Evolutionary conservation across 768 basidiomycete genomes (phyloP).

Genomic region (Tulasnella sp.): DNA sequence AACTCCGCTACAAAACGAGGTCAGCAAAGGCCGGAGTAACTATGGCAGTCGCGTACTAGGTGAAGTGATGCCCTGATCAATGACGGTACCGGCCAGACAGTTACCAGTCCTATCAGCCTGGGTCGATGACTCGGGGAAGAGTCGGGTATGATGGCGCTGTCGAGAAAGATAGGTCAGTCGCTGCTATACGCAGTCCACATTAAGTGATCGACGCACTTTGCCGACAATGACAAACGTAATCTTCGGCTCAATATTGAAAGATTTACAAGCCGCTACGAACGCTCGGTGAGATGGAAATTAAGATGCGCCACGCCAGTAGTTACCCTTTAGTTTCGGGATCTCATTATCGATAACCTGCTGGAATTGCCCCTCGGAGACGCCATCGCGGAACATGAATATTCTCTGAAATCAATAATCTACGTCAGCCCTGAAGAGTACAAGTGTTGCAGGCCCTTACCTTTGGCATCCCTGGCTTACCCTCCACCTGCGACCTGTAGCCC

Average conservation of each 20-base stretch:
- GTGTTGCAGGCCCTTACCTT: not conserved
- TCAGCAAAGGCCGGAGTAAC: not conserved
- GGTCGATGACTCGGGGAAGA: slow-evolving; percentile 11
- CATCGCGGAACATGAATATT: slow-evolving; percentile 15
- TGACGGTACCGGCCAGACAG: slow-evolving; percentile 17
- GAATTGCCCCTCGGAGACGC: slow-evolving; percentile 19
- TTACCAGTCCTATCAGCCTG: slow-evolving; percentile 15
- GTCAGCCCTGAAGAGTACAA: not conserved
- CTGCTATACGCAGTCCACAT: no score
- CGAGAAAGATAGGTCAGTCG: not conserved
- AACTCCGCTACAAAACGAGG: slow-evolving; percentile 9
- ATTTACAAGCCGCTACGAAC: not conserved
- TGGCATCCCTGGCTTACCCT: slow-evolving; percentile 12
- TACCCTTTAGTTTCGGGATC: slow-evolving; percentile 16
- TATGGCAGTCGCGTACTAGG: not conserved
- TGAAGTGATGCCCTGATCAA: slow-evolving; percentile 10
- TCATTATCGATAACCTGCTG: slow-evolving; percentile 18
- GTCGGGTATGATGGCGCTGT: slow-evolving; percentile 18
- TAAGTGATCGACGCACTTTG: not conserved
- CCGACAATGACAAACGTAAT: slow-evolving; percentile 18
- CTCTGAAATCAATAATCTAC: not conserved
- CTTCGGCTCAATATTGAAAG: slow-evolving; percentile 10
- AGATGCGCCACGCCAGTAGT: not conserved
- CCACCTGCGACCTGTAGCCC: slow-evolving; percentile 2
- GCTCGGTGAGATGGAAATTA: not conserved